These are phyloP conservation scores for Discostella stelligeroides DNA, from an alignment of 108 stramenopile genomes.

Conservation along the genomic window DNA sequence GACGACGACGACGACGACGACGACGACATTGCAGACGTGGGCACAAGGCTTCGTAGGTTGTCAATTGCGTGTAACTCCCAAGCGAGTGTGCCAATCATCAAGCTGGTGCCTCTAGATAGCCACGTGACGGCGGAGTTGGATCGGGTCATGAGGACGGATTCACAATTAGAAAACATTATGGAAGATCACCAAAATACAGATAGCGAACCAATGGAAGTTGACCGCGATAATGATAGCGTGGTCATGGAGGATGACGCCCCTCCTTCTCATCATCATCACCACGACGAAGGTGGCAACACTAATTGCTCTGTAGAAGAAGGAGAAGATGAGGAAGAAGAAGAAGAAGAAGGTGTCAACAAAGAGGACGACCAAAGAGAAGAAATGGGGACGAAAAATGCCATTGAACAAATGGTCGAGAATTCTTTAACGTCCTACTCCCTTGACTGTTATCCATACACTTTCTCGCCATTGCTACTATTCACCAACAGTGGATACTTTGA, in stretches of 20 bases:
- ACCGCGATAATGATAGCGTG: constrained; percentile 1
- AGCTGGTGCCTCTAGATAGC: not conserved
- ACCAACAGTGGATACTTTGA: constrained; percentile 43
- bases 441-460: constrained; percentile 62
- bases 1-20: constrained; percentile 2
- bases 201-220: constrained; percentile 20
- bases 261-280: not conserved
- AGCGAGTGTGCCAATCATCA: not conserved
- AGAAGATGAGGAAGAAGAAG: not conserved
- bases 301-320: too few relatives aligned
- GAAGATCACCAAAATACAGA: not conserved
- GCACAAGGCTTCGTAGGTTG: not conserved
- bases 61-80: too few relatives aligned
- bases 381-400: constrained; percentile 9
- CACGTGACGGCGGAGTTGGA: not conserved
- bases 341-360: not conserved
- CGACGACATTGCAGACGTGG: not conserved
- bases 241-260: not conserved
- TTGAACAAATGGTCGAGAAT: constrained; percentile 22
- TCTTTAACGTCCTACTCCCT: constrained; percentile 27
- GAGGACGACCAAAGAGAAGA: not conserved
- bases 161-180: not conserved
- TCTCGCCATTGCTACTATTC: constrained; percentile 56
- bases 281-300: constrained; percentile 4
- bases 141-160: not conserved